A percentile compares a stretch with the other conserved stretches of the same genome.
Conservation (phyloP, 2,329 filamentous ascomycete species). For the Pseudogymnoascus sp. region DNA sequence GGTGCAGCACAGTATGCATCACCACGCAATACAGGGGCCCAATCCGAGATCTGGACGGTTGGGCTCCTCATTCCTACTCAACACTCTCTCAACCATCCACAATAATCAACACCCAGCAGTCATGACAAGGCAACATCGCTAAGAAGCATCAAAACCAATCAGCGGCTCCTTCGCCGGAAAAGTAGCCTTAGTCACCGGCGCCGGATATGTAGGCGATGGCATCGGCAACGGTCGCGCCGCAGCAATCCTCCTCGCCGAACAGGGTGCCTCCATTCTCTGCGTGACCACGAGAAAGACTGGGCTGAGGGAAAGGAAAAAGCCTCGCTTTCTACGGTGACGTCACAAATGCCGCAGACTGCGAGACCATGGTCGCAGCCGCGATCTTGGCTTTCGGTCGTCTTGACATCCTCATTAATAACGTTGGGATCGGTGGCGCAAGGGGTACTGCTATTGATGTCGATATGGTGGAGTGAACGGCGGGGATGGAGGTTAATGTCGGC, state of each 20-base stretch:
- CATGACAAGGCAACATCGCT: background rate
- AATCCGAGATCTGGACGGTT: no score
- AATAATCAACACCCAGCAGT: background rate
- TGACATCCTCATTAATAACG: conserved; percentile 57
- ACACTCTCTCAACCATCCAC: background rate
- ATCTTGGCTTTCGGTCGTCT: conserved; percentile 43
- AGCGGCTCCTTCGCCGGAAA: conserved; percentile 34
- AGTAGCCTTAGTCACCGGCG: conserved; percentile 50
- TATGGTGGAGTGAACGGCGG: conserved; percentile 46
- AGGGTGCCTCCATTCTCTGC: conserved; percentile 49
- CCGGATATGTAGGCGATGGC: conserved; percentile 46
- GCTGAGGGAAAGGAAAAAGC: conserved; percentile 36
- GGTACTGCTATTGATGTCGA: conserved; percentile 55
- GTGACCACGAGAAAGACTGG: conserved; percentile 39
- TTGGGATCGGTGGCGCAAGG: conserved; percentile 49
- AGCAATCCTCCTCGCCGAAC: conserved; percentile 49
- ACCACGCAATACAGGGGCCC: no score
- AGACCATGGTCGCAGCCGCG: conserved; percentile 29
- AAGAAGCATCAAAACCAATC: background rate
- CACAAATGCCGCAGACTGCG: conserved; percentile 37
- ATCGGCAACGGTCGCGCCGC: conserved; percentile 52
- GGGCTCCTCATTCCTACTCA: background rate
- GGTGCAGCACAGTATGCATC: no score
- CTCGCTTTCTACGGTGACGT: conserved; percentile 44
- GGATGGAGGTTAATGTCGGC: conserved; percentile 52